Evolutionary conservation across 257 asterid genomes (phyloP), one percentile per base, ranked within the genome.

Genomic region (Solanum virginianum): DNA sequence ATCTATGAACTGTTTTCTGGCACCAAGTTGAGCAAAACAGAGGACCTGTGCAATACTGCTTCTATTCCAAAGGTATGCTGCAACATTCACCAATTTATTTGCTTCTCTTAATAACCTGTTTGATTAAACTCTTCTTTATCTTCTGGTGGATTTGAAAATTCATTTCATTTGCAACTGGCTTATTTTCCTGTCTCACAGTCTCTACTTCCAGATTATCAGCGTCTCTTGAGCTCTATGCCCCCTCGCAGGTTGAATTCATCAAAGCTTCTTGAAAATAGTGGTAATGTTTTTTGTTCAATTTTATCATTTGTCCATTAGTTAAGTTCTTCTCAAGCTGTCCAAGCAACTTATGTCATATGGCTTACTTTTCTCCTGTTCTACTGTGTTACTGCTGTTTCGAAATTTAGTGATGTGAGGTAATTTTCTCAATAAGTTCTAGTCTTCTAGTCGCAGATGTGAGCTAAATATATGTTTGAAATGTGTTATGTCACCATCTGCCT

Each of bases 121-220:
- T 45, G 81, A 24, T 74, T 75, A 47, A 22, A 3, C 81, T 47
- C 59, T 75, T 75, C 81, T 47, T 74, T 39, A 47, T 74, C 59
- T 22, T 47, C 59, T 51, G 36, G 13, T 14, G 41, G 60, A 13
- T 74, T 74, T 74, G 22, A 47, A 74, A 75, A 47, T 47, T 75
- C 81, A 85, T 86, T 89, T 86, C 88, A 83, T 86, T 81, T 83
- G 87, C 86, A 87, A 57, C 83, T 86, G 75, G 80, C 86, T 75
- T 84, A 84, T 88, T 86, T 88, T 87, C 89, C 80, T 90, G 81
- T 88, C 86, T 87, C 88, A 60, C 98, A 97, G 99, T 94, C 99
- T 89, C 94, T 97, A 87, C 98, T 94, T 92, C 98, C 96, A 91
- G 98, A 97, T 91, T 97, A 97, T 90, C 98, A 93, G 91, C 97